Evolutionary conservation across 2,329 filamentous ascomycete genomes (phyloP), one percentile per base, ranked within the genome.

Genomic region (Alternaria angustiovoidea): DNA sequence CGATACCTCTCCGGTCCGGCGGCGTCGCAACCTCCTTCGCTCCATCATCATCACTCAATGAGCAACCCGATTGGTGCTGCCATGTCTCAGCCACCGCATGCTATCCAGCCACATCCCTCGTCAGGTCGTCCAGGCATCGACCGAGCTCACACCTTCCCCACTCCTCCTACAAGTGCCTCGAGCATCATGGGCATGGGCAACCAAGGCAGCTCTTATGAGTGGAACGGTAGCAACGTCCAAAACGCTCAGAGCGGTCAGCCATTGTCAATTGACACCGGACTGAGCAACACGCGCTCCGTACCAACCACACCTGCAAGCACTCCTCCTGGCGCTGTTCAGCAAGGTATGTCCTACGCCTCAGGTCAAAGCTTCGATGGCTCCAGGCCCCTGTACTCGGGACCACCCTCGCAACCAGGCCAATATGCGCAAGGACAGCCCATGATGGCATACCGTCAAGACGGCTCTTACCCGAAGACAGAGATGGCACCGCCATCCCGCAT

Each of bases 231-330:
- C 61, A 77, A 76, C 47, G 78, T 79, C 24, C 76, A 79, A 26
- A 80, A 72, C 38, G 71, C 81, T 53, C 85, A 86, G 72, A 85
- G 86, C 63, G 89, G 84, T 68, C 91, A 92, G 80, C 86, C 91
- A 51, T 86, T 96, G 79, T 89, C 91, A 28, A 92, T 96, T 71
- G 93, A 96, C 70, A 93, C 91, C 26, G 86, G 88, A 61, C 81
- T 95, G 70, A 91, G 86, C 81, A 93, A 90, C 79, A 84, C 91
- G 61, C 90, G 92, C 70, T 96, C 92, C 64, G 92, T 97, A 85
- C 93, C 93, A 55, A 92, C 91, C 9, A 96, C 92, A n/a, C 93
- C 93, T 62, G 93, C 93, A 26, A 94, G 92, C 6, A 96, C 94
- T 0, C 94, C 94, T 12, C 94, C 94, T 0, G 93, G 92, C 24